phyloP scores from a whole-genome alignment of 1,284 basidiomycete genomes.

The Waitea zeae region DNA sequence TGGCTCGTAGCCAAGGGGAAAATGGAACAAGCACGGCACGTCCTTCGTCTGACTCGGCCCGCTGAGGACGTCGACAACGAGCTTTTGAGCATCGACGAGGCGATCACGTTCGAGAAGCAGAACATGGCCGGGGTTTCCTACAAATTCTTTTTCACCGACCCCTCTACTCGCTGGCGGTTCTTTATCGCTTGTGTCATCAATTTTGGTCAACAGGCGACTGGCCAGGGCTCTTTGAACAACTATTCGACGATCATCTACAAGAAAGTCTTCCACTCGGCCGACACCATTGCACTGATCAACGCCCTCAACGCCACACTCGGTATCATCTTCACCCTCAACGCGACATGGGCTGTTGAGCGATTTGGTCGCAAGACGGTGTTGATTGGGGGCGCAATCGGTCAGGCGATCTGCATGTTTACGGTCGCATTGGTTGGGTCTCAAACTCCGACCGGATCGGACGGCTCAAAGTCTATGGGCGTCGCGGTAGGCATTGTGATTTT shows the following conservation, averaged over 20 bases:
- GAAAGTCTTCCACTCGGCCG: conserved; percentile 3
- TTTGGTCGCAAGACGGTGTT: conserved; percentile 4
- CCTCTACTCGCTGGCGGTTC: conserved; percentile 3
- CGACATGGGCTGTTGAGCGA: conserved; percentile 4
- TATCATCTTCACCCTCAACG: conserved; percentile 4
- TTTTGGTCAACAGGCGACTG: conserved; percentile 4
- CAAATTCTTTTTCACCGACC: conserved; percentile 4
- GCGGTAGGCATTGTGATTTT: no score
- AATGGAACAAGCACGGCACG: conserved; percentile 2
- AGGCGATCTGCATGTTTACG: conserved; percentile 3
- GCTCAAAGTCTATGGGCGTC: conserved; percentile 3
- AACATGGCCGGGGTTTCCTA: conserved; percentile 2
- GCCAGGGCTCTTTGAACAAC: conserved; percentile 4
- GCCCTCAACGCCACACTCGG: conserved; percentile 4
- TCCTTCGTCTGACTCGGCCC: background rate
- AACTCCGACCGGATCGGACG: conserved; percentile 3
- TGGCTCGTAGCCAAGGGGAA: conserved; percentile 3
- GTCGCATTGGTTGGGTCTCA: conserved; percentile 3
- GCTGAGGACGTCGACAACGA: conserved; percentile 1
- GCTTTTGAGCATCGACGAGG: conserved; percentile 3
- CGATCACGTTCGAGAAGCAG: conserved; percentile 2
- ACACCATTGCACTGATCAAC: conserved; percentile 3
- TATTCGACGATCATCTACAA: conserved; percentile 5
- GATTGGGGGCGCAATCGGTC: conserved; percentile 3
- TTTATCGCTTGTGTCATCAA: conserved; percentile 4